phyloP scores from a whole-genome alignment of 1,139 yeast species.

The Blastobotrys proliferans region DNA sequence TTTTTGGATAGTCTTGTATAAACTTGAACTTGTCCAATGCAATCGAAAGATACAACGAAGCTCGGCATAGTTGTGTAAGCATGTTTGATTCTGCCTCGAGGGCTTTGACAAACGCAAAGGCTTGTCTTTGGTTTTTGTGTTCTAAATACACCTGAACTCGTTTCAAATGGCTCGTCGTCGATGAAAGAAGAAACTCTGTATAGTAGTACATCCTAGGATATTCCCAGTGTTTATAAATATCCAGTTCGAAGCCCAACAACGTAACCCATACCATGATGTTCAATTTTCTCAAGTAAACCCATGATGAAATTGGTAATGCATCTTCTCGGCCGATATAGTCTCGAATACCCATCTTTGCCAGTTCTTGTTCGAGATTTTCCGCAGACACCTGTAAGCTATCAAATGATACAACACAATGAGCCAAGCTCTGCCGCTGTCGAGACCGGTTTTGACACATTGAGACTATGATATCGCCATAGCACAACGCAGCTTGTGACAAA shows the following conservation, averaged over 20 bases:
- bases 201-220: slow-evolving; percentile 66
- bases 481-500: slow-evolving; percentile 27
- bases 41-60: slow-evolving; percentile 39
- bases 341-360: slow-evolving; percentile 10
- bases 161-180: slow-evolving; percentile 46
- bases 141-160: slow-evolving; percentile 47
- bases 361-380: slow-evolving; percentile 66
- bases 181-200: slow-evolving; percentile 49
- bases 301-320: slow-evolving; percentile 60
- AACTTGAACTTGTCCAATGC: slow-evolving; percentile 37
- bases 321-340: slow-evolving; percentile 24
- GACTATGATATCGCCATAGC: slow-evolving; percentile 48
- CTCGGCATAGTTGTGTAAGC: slow-evolving; percentile 38
- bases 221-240: slow-evolving; percentile 72
- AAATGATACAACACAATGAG: slow-evolving; percentile 57
- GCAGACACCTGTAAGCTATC: slow-evolving; percentile 84
- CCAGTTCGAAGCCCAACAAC: slow-evolving; percentile 71
- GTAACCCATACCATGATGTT: slow-evolving; percentile 67
- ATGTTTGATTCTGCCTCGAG: slow-evolving; percentile 39
- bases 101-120: slow-evolving; percentile 28
- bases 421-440: slow-evolving; percentile 71
- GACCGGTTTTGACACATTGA: slow-evolving; percentile 70
- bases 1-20: slow-evolving; percentile 34
- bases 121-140: slow-evolving; percentile 30
- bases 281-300: slow-evolving; percentile 62